Evolutionary conservation across 2,329 filamentous ascomycete species (phyloP).

Genomic region (Aspergillus intermedius): DNA sequence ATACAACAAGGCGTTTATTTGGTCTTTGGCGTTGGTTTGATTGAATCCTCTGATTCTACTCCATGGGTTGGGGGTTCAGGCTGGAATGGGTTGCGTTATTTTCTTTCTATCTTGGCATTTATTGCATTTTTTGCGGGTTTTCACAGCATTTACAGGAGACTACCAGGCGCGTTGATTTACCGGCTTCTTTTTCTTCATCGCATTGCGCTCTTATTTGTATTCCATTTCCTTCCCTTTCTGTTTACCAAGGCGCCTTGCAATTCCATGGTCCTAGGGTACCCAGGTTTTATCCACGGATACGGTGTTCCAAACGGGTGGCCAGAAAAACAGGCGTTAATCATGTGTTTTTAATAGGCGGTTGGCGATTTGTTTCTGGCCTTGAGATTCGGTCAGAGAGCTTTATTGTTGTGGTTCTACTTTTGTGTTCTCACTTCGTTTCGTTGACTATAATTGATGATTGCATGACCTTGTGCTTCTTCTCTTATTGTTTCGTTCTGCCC

Average conservation of each 20-base stretch:
- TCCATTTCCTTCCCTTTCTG: slow-evolving; percentile 6
- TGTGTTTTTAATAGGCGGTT: slow-evolving; percentile 3
- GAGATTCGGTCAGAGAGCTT: not conserved
- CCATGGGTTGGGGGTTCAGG: slow-evolving; percentile 19
- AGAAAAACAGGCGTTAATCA: slow-evolving; percentile 15
- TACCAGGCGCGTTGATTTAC: slow-evolving; percentile 12
- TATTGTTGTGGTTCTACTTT: slow-evolving; percentile 6
- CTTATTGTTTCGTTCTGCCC: not conserved
- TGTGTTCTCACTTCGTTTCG: slow-evolving; percentile 7
- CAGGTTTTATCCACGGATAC: slow-evolving; percentile 13
- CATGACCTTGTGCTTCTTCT: slow-evolving; percentile 12
- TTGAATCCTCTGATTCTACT: slow-evolving; percentile 10
- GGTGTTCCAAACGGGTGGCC: slow-evolving; percentile 20
- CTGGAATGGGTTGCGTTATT: slow-evolving; percentile 8
- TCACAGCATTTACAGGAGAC: slow-evolving; percentile 18
- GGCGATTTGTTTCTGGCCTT: not conserved
- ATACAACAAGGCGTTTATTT: slow-evolving; percentile 30
- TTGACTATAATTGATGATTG: slow-evolving; percentile 20
- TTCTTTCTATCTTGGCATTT: slow-evolving; percentile 22
- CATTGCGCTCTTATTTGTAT: slow-evolving; percentile 4
- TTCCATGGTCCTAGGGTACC: not conserved
- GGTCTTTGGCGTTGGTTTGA: slow-evolving; percentile 19
- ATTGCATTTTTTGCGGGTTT: slow-evolving; percentile 20
- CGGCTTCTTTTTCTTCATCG: slow-evolving; percentile 4
- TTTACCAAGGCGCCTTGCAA: not conserved